phyloP scores from a whole-genome alignment of 1,139 yeast species.

The Yamadazyma sp. region DNA sequence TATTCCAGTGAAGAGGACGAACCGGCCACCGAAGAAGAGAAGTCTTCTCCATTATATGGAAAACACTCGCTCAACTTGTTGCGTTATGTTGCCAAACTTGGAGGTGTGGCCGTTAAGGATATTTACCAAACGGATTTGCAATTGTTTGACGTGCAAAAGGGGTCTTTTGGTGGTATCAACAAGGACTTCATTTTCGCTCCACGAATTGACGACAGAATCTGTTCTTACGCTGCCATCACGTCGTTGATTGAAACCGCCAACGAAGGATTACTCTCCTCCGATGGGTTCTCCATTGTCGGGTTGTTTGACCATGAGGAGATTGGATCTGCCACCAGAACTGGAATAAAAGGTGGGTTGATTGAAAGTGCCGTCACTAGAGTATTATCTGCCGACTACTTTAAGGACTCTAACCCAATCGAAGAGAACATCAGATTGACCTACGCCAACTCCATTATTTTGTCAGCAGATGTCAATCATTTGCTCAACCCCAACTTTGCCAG shows the following conservation, averaged over 20 bases:
- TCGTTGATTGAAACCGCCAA: conserved; percentile 30
- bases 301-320: conserved; percentile 47
- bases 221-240: conserved; percentile 41
- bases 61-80: conserved; percentile 39
- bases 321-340: conserved; percentile 44
- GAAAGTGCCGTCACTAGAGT: conserved; percentile 39
- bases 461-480: conserved; percentile 50
- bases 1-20: conserved; percentile 21
- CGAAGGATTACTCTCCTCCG: conserved; percentile 20
- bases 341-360: conserved; percentile 39
- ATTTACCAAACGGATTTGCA: conserved; percentile 40
- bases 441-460: conserved; percentile 39
- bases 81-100: conserved; percentile 32
- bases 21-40: conserved; percentile 32
- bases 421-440: conserved; percentile 25
- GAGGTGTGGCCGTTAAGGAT: conserved; percentile 25
- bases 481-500: conserved; percentile 43
- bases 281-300: conserved; percentile 37
- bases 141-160: conserved; percentile 42
- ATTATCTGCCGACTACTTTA: conserved; percentile 23
- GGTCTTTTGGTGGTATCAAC: conserved; percentile 40
- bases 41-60: conserved; percentile 33
- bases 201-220: conserved; percentile 45
- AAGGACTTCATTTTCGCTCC: conserved; percentile 45
- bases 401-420: conserved; percentile 19